These are phyloP conservation scores for Thelonectria rubi DNA, from an alignment of 2,329 filamentous ascomycete genomes.

Conservation along the genomic window DNA sequence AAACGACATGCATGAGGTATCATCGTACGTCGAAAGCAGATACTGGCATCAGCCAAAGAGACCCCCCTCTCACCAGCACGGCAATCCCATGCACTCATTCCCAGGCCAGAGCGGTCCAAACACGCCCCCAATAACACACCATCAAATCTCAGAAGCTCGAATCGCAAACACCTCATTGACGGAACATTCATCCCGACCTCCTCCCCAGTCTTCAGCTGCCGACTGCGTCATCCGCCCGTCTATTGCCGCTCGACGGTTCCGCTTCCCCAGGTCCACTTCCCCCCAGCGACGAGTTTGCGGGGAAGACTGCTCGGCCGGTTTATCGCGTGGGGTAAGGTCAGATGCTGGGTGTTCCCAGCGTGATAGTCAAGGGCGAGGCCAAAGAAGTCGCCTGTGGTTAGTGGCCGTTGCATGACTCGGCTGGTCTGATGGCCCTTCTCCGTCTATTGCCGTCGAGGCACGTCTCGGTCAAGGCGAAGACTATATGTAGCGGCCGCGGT, in stretches of 20 bases:
- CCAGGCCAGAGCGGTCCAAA: too few relatives aligned
- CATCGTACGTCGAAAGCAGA: too few relatives aligned
- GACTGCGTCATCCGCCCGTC: slow-evolving; percentile 9
- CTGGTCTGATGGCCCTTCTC: not conserved
- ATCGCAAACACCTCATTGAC: not conserved
- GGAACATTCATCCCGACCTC: not conserved
- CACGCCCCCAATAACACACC: slow-evolving; percentile 6
- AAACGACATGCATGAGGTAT: too few relatives aligned
- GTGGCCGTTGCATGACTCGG: slow-evolving; percentile 9
- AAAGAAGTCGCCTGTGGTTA: not conserved
- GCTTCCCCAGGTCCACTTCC: slow-evolving; percentile 18
- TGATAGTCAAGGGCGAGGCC: not conserved
- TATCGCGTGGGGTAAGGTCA: slow-evolving; percentile 1
- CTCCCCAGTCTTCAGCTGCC: not conserved
- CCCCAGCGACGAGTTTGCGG: slow-evolving; percentile 2
- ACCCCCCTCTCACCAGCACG: too few relatives aligned
- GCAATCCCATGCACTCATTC: too few relatives aligned
- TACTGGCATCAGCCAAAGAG: too few relatives aligned
- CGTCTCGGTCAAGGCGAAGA: not conserved
- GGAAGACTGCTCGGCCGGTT: not conserved
- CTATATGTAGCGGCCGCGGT: slow-evolving; percentile 7
- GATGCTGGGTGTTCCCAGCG: not conserved
- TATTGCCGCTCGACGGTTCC: slow-evolving; percentile 2
- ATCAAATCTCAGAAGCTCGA: not conserved
- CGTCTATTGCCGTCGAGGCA: slow-evolving; percentile 20